These are phyloP conservation scores for Houttuynia cordata DNA, from an alignment of 164 flowering plant genomes.

Conservation along the genomic window DNA sequence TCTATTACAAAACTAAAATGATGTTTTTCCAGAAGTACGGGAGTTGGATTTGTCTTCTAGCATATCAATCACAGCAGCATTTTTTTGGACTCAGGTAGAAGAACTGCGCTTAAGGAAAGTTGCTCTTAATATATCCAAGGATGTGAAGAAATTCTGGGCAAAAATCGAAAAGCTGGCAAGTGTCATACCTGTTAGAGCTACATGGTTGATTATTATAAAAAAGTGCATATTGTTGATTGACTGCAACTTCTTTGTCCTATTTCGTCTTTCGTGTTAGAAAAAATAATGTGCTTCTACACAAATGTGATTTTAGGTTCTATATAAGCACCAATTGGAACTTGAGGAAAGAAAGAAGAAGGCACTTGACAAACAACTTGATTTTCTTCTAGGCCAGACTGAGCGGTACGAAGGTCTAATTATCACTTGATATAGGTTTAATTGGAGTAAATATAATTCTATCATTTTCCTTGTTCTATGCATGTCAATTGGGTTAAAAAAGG, in stretches of 20 bases:
- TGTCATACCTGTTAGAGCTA: constrained; percentile 2
- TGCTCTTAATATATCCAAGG: constrained; percentile 88
- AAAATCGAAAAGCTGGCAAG: constrained; percentile 97
- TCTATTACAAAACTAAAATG: neutral
- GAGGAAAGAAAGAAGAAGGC: constrained; percentile 86
- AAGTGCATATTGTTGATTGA: neutral
- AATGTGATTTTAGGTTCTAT: constrained; percentile 53
- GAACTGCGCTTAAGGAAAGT: constrained; percentile 79
- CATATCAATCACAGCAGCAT: neutral
- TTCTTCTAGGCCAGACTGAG: constrained; percentile 95
- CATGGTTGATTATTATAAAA: no score
- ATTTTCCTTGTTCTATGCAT: no score
- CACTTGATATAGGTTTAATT: neutral
- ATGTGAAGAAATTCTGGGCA: constrained; percentile 93
- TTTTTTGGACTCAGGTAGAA: constrained; percentile 58
- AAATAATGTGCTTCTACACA: neutral
- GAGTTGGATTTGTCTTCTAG: neutral
- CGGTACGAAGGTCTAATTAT: constrained; percentile 37
- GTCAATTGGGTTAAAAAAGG: neutral
- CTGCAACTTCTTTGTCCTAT: constrained; percentile 2
- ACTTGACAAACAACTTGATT: constrained; percentile 94
- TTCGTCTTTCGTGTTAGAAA: neutral
- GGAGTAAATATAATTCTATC: neutral
- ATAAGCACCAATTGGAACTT: constrained; percentile 91
- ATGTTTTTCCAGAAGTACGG: neutral